These are phyloP conservation scores for Westerdykella aurantiaca DNA, from an alignment of 2,329 filamentous ascomycete species.

Conservation along the genomic window DNA sequence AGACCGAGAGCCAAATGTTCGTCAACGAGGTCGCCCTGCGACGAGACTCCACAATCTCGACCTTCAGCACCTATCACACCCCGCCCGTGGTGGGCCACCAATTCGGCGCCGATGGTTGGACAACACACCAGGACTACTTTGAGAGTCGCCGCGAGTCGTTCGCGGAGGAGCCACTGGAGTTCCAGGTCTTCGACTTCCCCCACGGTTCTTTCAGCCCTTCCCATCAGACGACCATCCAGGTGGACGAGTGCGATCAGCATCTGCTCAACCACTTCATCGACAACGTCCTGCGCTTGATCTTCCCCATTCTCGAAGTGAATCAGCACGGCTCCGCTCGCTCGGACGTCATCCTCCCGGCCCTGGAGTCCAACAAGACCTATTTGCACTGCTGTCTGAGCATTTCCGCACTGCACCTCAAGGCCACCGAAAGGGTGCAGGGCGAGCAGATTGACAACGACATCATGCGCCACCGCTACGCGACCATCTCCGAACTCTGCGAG, in stretches of 20 bases:
- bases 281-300: constrained; percentile 79
- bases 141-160: constrained; percentile 64
- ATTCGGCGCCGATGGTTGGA: constrained; percentile 62
- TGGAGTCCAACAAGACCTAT: constrained; percentile 89
- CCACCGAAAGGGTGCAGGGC: constrained; percentile 58
- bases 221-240: constrained; percentile 67
- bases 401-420: constrained; percentile 86
- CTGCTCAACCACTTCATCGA: constrained; percentile 88
- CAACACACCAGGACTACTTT: constrained; percentile 67
- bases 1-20: constrained; percentile 90
- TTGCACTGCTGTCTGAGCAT: constrained; percentile 94
- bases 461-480: constrained; percentile 83
- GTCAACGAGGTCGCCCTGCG: constrained; percentile 84
- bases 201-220: constrained; percentile 57
- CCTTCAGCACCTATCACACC: constrained; percentile 84
- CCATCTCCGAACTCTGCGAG: constrained; percentile 79
- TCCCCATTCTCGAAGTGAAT: constrained; percentile 86
- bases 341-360: constrained; percentile 76
- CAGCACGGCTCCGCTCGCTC: constrained; percentile 76
- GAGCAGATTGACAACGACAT: constrained; percentile 85
- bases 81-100: constrained; percentile 66
- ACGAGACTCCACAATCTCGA: constrained; percentile 80
- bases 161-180: constrained; percentile 52
- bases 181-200: constrained; percentile 78
- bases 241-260: constrained; percentile 81